phyloP scores from a whole-genome alignment of 1,284 basidiomycete species.

The Anthracocystis panici-leucophaei region DNA sequence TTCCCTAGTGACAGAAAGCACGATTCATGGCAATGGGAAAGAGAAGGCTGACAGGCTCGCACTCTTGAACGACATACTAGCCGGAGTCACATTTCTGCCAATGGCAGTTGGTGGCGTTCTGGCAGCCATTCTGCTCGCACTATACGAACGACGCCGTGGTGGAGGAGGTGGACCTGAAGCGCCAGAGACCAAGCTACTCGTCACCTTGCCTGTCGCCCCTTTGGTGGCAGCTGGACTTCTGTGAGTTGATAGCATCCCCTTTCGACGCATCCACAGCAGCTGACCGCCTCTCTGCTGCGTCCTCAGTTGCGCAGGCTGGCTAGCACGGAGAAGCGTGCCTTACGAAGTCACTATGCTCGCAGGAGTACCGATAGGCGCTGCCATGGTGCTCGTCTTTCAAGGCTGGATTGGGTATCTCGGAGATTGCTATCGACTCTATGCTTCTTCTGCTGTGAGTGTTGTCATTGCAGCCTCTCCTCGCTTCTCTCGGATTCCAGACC shows the following conservation, averaged over 20 bases:
- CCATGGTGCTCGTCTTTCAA: conserved; percentile 48
- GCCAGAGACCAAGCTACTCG: conserved; percentile 31
- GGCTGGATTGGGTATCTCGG: conserved; percentile 50
- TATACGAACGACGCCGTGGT: conserved; percentile 19
- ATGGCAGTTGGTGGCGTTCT: conserved; percentile 28
- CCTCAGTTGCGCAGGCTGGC: conserved; percentile 41
- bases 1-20: not conserved
- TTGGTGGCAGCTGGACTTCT: conserved; percentile 41
- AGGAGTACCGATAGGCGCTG: conserved; percentile 40
- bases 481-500: too few relatives aligned
- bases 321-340: conserved; percentile 20
- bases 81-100: conserved; percentile 38
- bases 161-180: conserved; percentile 1
- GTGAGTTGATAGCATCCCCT: conserved; percentile 8
- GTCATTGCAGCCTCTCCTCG: too few relatives aligned
- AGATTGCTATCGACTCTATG: conserved; percentile 45
- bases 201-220: conserved; percentile 32
- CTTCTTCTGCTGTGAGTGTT: conserved; percentile 41
- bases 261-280: not conserved
- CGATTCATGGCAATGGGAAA: not conserved
- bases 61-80: conserved; percentile 3
- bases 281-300: not conserved
- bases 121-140: conserved; percentile 20
- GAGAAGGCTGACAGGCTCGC: not conserved
- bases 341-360: conserved; percentile 38